Evolutionary conservation across 768 basidiomycete genomes (phyloP).

Genomic region (Pleurotus tuoliensis): DNA sequence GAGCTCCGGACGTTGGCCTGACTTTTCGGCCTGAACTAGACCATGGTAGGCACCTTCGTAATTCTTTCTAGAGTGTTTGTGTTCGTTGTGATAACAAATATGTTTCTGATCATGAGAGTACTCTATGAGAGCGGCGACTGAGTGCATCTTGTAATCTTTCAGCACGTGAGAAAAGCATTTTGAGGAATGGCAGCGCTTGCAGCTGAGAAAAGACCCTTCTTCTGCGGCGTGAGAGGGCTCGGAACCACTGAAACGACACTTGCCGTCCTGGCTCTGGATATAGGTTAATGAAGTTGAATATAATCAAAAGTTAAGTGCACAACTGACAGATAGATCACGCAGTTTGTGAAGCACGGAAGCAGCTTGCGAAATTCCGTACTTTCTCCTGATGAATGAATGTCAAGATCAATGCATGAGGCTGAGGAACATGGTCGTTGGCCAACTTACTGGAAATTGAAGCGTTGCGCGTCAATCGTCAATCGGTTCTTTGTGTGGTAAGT

Average conservation of each 20-base stretch:
- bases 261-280: background rate
- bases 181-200: conserved; percentile 36
- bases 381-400: conserved; percentile 2
- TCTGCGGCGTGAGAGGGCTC: conserved; percentile 17
- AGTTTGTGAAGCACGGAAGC: conserved; percentile 33
- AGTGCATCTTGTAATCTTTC: conserved; percentile 29
- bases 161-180: conserved; percentile 38
- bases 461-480: background rate
- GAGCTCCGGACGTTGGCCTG: conserved; percentile 30
- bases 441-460: background rate
- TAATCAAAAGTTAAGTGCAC: too few species aligned
- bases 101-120: conserved; percentile 18
- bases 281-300: too few species aligned
- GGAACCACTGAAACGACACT: conserved; percentile 9
- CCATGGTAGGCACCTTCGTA: conserved; percentile 4
- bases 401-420: background rate
- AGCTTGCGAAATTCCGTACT: conserved; percentile 27
- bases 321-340: conserved; percentile 4
- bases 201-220: conserved; percentile 23
- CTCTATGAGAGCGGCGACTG: conserved; percentile 31
- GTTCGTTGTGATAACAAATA: conserved; percentile 7
- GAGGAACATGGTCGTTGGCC: background rate
- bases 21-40: conserved; percentile 19
- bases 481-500: background rate
- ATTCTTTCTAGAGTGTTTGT: conserved; percentile 22